Base-by-base conservation (phyloP, 495 filamentous ascomycete genomes). In the Cenococcum geophilum region DNA sequence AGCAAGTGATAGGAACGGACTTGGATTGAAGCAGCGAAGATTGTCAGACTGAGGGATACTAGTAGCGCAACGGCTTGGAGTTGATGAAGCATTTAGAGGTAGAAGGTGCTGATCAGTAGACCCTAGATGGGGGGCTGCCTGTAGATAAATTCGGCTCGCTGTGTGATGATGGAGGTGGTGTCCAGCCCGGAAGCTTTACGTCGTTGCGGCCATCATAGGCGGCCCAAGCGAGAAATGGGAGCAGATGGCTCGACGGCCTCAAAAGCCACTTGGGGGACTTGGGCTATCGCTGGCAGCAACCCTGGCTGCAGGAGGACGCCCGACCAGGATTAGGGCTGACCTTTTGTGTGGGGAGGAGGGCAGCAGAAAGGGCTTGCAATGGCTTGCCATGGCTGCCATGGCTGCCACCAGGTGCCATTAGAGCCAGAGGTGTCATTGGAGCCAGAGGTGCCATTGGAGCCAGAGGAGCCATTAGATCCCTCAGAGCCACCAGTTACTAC, bases 181-280 rank as follows among this genome's bases (percentile, higher is more conserved):
- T 25, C 16, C 12, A 25, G 49, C 18, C 49, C 49, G 49, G 49
- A 52, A 50, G 60, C 55, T 58, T 59, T 57, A 60, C 64, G 61
- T 63, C 53, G 60, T 60, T 59, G 47, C 55, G 20, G 43, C 50
- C 64, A 66, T 66, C 64, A 66, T 62, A 59, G 64, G 64, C 59
- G 36, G 32, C 55, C 25, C 25, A 25, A 23, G 64, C 60, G 60
- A 60, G 61, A 50, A 21, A 58, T 36, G 58, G 59, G 45, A 54
- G 63, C 11, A 36, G 58, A 58, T 60, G 52, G 62, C 35, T 52
- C 25, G 14, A 32, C 21, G 49, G 18, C 49, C 10, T 32, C 40
- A 45, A 40, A 23, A 52, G 49, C 49, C 27, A 48, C 16, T 48
- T 32, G 27, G 27, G 2, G 27, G 27, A 32, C 27, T 32, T 32